These are phyloP conservation scores for Ogataea pilisensis DNA, from an alignment of 805 yeast genomes.

Conservation along the genomic window DNA sequence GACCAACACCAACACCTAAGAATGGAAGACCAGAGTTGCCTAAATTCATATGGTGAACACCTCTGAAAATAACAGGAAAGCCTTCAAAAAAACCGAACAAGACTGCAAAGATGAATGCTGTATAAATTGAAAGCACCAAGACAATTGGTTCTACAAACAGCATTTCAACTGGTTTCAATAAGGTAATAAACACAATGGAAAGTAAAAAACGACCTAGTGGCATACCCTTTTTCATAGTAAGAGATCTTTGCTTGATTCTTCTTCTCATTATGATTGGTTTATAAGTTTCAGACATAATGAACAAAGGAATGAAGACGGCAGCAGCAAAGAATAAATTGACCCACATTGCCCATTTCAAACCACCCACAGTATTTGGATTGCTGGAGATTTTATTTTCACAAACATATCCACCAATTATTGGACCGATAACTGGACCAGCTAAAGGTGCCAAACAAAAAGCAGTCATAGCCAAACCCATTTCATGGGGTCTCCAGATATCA, in stretches of 20 bases:
- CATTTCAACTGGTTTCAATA: slow-evolving; percentile 66
- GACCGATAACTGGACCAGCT: slow-evolving; percentile 76
- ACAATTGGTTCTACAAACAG: slow-evolving; percentile 73
- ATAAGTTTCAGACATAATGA: slow-evolving; percentile 63
- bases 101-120: slow-evolving; percentile 74
- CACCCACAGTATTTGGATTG: slow-evolving; percentile 27
- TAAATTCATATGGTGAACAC: slow-evolving; percentile 51
- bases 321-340: slow-evolving; percentile 67
- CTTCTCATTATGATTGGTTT: slow-evolving; percentile 57
- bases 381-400: slow-evolving; percentile 41
- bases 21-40: slow-evolving; percentile 70
- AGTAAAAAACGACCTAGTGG: slow-evolving; percentile 38
- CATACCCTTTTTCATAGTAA: slow-evolving; percentile 38
- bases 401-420: slow-evolving; percentile 70
- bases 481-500: slow-evolving; percentile 68
- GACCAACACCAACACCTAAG: slow-evolving; percentile 68
- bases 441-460: slow-evolving; percentile 77
- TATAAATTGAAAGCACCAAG: slow-evolving; percentile 59
- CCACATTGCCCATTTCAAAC: slow-evolving; percentile 73
- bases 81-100: slow-evolving; percentile 79
- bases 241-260: slow-evolving; percentile 59
- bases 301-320: slow-evolving; percentile 42
- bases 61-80: slow-evolving; percentile 68
- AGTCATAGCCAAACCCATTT: slow-evolving; percentile 70
- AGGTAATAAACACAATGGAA: slow-evolving; percentile 43